A percentile compares a stretch with the other conserved stretches of the same genome.
These are phyloP conservation scores for Jacaranda copaia DNA, from an alignment of 257 asterid genomes.

Conservation along the genomic window DNA sequence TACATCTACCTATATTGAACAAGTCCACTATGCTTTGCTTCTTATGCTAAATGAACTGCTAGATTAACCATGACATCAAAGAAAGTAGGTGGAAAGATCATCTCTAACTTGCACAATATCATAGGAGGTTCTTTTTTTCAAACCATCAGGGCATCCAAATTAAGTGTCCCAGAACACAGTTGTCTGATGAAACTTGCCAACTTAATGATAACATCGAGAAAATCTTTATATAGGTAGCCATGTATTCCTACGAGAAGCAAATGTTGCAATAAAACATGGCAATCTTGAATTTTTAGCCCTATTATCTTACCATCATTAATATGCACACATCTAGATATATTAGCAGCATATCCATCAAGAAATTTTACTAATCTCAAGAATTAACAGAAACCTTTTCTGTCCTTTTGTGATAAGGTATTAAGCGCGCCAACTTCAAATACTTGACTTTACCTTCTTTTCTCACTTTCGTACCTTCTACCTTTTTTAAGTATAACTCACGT, in stretches of 20 bases:
- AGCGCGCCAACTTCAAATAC: neutral
- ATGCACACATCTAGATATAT: slow-evolving; percentile 19
- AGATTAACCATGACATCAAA: slow-evolving; percentile 25
- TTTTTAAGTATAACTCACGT: neutral
- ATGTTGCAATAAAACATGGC: slow-evolving; percentile 15
- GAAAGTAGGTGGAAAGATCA: neutral
- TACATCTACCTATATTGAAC: slow-evolving; percentile 9
- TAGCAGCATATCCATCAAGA: slow-evolving; percentile 25
- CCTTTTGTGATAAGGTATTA: neutral
- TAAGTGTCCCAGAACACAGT: neutral
- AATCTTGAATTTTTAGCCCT: slow-evolving; percentile 29
- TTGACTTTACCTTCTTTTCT: neutral
- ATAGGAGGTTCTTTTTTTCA: neutral
- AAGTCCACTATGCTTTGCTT: slow-evolving; percentile 1
- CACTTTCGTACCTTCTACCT: neutral
- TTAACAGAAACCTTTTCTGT: neutral
- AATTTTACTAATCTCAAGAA: slow-evolving; percentile 12
- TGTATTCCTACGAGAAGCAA: slow-evolving; percentile 16
- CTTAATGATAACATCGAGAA: neutral
- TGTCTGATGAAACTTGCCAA: neutral
- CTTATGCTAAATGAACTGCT: neutral
- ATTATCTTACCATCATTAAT: slow-evolving; percentile 4
- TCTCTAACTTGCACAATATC: neutral
- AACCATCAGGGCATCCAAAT: neutral
- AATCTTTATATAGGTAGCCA: neutral